These are phyloP conservation scores for Ceratobasidium papillatum DNA, from an alignment of 1,284 basidiomycete genomes.

Conservation along the genomic window DNA sequence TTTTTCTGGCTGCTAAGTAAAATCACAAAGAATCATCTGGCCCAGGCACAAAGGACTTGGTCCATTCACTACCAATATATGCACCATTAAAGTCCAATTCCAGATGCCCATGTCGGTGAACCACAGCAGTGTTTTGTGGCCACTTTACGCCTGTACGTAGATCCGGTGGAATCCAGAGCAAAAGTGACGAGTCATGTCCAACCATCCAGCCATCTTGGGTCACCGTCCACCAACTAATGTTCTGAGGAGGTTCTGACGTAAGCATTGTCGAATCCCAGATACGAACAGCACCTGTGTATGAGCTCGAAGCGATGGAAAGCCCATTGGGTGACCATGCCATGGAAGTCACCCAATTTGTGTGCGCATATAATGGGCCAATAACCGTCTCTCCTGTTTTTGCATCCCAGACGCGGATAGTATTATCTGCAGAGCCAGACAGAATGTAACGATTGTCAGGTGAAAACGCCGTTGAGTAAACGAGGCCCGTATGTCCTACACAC, in stretches of 20 bases:
- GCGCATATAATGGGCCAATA: background rate
- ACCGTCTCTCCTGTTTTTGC: background rate
- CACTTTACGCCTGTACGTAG: background rate
- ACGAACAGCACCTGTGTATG: background rate
- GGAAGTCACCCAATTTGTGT: background rate
- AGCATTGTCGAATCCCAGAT: conserved; percentile 8
- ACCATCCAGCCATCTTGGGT: background rate
- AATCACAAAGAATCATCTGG: no score
- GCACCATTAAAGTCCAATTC: background rate
- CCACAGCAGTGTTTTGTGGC: background rate
- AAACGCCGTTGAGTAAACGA: background rate
- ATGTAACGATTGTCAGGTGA: background rate
- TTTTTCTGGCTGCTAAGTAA: no score
- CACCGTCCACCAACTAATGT: background rate
- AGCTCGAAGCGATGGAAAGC: background rate
- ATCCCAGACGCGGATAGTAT: conserved; percentile 20
- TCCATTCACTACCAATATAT: background rate
- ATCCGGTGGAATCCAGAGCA: background rate
- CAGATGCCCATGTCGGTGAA: background rate
- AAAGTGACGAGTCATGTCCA: background rate
- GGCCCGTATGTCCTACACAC: background rate
- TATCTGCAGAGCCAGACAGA: background rate
- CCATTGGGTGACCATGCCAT: conserved; percentile 23
- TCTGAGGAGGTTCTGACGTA: background rate
- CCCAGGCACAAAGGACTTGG: no score